phyloP scores from a whole-genome alignment of 2,329 filamentous ascomycete genomes.

The Eutypa lata region DNA sequence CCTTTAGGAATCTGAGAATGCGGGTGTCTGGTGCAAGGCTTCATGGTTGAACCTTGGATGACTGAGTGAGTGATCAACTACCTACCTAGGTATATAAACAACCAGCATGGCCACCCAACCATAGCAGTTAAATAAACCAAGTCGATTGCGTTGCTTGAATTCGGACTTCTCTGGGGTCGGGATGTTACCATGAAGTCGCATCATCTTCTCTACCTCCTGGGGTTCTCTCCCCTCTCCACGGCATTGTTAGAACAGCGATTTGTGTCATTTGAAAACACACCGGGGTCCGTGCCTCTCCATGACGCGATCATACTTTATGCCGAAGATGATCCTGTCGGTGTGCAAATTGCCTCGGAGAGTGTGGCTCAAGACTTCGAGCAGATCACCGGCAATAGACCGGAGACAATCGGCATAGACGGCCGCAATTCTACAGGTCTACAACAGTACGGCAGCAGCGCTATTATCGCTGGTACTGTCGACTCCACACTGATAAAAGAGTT shows the following conservation, averaged over 20 bases:
- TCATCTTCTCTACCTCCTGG: not conserved
- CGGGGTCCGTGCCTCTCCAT: conserved; percentile 9
- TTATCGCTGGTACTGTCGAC: conserved; percentile 51
- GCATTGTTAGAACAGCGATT: conserved; percentile 14
- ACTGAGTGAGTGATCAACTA: no score
- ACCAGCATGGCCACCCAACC: no score
- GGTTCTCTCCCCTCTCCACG: not conserved
- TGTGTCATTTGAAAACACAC: conserved; percentile 10
- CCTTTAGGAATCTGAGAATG: no score
- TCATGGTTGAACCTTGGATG: no score
- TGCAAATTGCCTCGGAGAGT: conserved; percentile 16
- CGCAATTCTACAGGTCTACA: conserved; percentile 2
- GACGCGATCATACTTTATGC: conserved; percentile 13
- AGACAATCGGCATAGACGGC: conserved; percentile 6
- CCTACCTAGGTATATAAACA: no score
- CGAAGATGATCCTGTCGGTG: conserved; percentile 14
- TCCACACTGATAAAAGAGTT: conserved; percentile 43
- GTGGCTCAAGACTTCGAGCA: conserved; percentile 22
- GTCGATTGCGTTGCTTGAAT: no score
- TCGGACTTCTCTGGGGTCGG: not conserved
- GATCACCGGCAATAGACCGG: conserved; percentile 17
- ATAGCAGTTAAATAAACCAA: no score
- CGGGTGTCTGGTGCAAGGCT: no score
- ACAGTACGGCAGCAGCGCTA: conserved; percentile 27
- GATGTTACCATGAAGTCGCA: not conserved